Conservation (phyloP, 2,329 filamentous ascomycete genomes). For the Albophoma yamanashiensis region DNA sequence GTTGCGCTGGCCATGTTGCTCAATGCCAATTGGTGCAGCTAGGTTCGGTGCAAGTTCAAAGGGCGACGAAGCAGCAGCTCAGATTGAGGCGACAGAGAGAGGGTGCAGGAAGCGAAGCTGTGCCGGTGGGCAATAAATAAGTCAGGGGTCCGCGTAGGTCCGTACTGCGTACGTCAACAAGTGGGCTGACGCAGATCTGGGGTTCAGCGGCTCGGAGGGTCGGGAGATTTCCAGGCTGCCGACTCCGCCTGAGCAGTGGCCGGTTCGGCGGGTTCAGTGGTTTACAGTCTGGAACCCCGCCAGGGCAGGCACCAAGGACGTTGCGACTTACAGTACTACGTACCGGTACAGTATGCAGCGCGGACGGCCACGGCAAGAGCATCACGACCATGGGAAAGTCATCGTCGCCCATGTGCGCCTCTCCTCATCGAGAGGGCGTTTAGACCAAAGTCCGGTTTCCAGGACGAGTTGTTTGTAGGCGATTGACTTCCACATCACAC, state of each 20-base stretch:
- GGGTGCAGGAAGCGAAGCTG: not conserved
- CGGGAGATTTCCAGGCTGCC: not conserved
- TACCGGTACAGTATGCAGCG: no score
- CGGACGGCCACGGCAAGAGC: not conserved
- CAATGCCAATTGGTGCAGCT: not conserved
- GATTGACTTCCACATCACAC: not conserved
- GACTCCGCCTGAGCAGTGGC: not conserved
- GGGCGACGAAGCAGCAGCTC: not conserved
- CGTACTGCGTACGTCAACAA: not conserved
- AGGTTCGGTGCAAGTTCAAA: not conserved
- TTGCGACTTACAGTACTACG: no score
- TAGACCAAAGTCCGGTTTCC: no score
- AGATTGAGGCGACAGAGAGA: not conserved
- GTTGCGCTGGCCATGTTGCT: slow-evolving; percentile 18
- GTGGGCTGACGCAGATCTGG: not conserved
- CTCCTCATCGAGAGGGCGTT: no score
- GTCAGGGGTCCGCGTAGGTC: not conserved
- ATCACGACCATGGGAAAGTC: not conserved
- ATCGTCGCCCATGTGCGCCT: not conserved
- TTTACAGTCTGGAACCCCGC: no score
- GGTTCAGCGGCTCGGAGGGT: not conserved
- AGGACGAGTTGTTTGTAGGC: not conserved
- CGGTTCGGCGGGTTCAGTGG: not conserved
- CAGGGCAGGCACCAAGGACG: no score
- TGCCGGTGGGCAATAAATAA: not conserved